Percentiles rank a stretch among this genome's conserved stretches.
Evolutionary conservation across 2,329 filamentous ascomycete genomes (phyloP).

Genomic region (Scytalidium lignicola): DNA sequence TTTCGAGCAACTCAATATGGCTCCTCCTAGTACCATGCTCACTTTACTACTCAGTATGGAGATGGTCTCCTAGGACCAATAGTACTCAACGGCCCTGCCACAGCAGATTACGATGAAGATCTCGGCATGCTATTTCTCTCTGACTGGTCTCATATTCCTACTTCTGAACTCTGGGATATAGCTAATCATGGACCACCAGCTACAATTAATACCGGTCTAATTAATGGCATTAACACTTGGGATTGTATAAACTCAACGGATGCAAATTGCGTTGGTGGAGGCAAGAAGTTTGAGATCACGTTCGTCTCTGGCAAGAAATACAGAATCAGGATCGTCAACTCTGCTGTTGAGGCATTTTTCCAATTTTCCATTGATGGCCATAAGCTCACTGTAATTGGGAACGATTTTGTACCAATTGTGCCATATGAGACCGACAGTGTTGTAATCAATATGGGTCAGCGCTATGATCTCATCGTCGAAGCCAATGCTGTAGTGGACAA

Average conservation of each 20-base stretch:
- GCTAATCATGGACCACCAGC: too few relatives aligned
- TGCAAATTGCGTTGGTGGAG: too few relatives aligned
- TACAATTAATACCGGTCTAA: constrained; percentile 20
- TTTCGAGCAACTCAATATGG: constrained; percentile 27
- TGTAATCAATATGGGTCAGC: constrained; percentile 42
- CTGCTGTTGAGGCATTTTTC: constrained; percentile 38
- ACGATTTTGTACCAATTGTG: constrained; percentile 53
- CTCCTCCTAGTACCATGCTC: constrained; percentile 27
- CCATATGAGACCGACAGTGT: constrained; percentile 46
- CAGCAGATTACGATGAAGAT: constrained; percentile 50
- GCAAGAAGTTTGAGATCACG: constrained; percentile 23
- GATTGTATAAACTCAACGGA: constrained; percentile 16
- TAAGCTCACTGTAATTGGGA: constrained; percentile 49
- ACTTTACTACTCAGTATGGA: constrained; percentile 23
- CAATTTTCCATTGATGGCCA: constrained; percentile 52
- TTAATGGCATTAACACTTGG: constrained; percentile 27
- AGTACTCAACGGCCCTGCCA: constrained; percentile 54
- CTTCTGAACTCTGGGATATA: constrained; percentile 20
- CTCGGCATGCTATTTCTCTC: constrained; percentile 22
- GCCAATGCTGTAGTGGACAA: constrained; percentile 34
- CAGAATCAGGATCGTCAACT: constrained; percentile 40
- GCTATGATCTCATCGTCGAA: constrained; percentile 39
- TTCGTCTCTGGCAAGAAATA: constrained; percentile 35
- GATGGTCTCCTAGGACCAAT: constrained; percentile 53
- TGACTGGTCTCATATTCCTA: constrained; percentile 25